Conservation (phyloP, 345 rosid species). For the Psidium guajava region DNA sequence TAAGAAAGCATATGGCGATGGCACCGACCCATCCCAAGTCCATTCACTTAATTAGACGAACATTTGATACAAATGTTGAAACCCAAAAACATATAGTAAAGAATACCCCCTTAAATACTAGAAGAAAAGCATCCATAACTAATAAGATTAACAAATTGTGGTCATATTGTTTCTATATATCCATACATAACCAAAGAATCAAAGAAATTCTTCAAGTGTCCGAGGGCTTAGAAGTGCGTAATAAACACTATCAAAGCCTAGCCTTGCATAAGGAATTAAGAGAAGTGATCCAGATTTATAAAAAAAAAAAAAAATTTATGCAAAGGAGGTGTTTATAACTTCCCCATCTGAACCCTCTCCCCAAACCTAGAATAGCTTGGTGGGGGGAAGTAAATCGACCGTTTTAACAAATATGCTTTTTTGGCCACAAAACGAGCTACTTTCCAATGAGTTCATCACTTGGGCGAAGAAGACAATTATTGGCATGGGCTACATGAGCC, state of each 20-base stretch:
- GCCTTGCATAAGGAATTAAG: neutral
- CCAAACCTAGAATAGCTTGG: neutral
- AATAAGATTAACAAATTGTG: neutral
- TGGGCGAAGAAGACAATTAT: neutral
- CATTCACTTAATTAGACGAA: neutral
- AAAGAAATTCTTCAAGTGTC: neutral
- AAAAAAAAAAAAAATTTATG: neutral
- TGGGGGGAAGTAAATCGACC: neutral
- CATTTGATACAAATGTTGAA: neutral
- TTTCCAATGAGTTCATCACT: constrained; percentile 1
- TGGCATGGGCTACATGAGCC: neutral
- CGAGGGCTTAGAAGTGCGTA: neutral
- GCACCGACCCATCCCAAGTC: neutral
- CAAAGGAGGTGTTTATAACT: neutral
- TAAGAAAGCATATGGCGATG: neutral
- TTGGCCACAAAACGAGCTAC: constrained; percentile 1
- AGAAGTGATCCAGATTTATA: neutral
- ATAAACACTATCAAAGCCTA: neutral
- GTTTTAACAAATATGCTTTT: constrained; percentile 2
- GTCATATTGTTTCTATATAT: neutral
- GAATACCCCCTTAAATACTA: neutral
- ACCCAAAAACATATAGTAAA: neutral
- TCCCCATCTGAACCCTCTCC: neutral
- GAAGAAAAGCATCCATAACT: neutral
- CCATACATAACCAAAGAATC: neutral